These are phyloP conservation scores for Chaetothyriales sp. DNA, from an alignment of 2,329 filamentous ascomycete genomes.

Conservation along the genomic window DNA sequence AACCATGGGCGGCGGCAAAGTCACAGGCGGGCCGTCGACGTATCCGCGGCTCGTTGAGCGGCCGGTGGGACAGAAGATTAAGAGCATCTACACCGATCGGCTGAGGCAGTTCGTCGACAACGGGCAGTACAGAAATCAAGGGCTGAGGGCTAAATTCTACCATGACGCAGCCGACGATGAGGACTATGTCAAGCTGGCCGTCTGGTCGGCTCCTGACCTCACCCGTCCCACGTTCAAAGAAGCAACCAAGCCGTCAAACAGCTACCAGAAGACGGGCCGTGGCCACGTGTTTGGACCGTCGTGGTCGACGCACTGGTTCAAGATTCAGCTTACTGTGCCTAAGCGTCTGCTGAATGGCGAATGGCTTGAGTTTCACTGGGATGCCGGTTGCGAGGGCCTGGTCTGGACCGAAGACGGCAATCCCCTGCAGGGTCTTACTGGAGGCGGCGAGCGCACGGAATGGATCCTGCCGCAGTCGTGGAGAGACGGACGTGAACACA, in stretches of 20 bases:
- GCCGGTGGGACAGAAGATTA: constrained; percentile 64
- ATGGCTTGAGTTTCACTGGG: constrained; percentile 91
- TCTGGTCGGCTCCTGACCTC: constrained; percentile 70
- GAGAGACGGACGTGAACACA: constrained; percentile 73
- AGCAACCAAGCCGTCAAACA: constrained; percentile 48
- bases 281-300: constrained; percentile 79
- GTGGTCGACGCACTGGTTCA: constrained; percentile 98
- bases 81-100: constrained; percentile 70
- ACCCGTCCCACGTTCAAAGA: constrained; percentile 76
- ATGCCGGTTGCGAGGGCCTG: constrained; percentile 85
- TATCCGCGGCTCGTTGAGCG: constrained; percentile 39
- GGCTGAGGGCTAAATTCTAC: constrained; percentile 61
- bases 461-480: constrained; percentile 78
- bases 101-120: constrained; percentile 65
- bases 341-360: constrained; percentile 58
- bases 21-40: constrained; percentile 19
- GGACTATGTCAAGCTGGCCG: constrained; percentile 68
- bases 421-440: constrained; percentile 81
- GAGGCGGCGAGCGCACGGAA: constrained; percentile 73
- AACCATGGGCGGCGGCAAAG: constrained; percentile 14
- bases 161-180: constrained; percentile 55
- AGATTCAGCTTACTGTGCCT: constrained; percentile 65
- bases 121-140: constrained; percentile 66
- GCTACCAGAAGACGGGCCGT: constrained; percentile 60
- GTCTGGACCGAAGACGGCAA: constrained; percentile 86